Evolutionary conservation across 2,329 filamentous ascomycete species (phyloP), one percentile per base, ranked within the genome.

Genomic region (Pyrenophora tritici-repentis): DNA sequence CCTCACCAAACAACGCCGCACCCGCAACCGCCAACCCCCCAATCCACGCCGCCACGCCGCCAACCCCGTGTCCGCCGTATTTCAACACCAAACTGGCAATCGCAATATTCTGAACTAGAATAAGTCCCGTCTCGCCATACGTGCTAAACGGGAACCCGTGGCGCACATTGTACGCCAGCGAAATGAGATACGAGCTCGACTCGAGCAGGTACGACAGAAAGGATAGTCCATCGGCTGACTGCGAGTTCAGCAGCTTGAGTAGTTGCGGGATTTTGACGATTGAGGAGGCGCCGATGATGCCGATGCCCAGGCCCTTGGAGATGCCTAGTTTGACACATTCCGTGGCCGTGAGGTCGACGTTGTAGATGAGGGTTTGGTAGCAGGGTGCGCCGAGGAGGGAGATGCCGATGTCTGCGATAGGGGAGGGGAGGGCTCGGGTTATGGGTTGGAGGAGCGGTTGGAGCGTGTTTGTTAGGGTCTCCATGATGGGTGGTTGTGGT

Each of bases 181-280:
- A 88, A 75, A 97, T 95, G 66, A 97, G 82, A 77, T 95, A 93
- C 51, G 88, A 86, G 48, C 84, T 82, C 7, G 91, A 97, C 79
- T 99, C 94, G 72, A 99, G 90, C 29, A 94, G 81, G 79, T 97
- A 97, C 26, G 90, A 89, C 37, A 96, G 83, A 77, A 97, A 96
- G 41, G 86, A 91, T 55, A 99, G 83, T 63, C 94, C 94, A 37
- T 85, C 84, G 22, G 91, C 86, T 42, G 91, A 96, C 67, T 86
- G 84, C 40, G 90, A 91, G 68, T 82, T 81, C 67, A 94, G 76
- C 43, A 99, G 86, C 80, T 99, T 99, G 74, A 97, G 75, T 71
- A 99, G 93, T 80, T 99, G 94, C 0, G 94, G 94, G 20, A 99
- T 86, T 79, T 99, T 99, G 79, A 99, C 92, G 65, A 97, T 86